Evolutionary conservation across 306 rosid genomes (phyloP).

Genomic region (Ormosia semicastrata): DNA sequence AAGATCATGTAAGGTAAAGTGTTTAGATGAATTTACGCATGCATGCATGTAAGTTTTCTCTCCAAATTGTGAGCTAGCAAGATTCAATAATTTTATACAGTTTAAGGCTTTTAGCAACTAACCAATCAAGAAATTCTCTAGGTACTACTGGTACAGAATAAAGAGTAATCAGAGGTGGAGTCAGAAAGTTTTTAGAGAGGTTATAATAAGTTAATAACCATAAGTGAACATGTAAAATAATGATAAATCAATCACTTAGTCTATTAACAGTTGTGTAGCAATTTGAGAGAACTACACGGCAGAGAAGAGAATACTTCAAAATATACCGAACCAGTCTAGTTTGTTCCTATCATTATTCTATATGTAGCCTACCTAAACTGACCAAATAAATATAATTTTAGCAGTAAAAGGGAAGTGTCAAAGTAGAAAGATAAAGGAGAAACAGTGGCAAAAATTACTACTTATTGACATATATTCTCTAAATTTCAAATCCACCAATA

Average conservation of each 20-base stretch:
- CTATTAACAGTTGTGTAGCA: not conserved
- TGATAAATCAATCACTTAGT: not conserved
- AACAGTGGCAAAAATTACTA: not conserved
- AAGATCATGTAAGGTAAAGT: not conserved
- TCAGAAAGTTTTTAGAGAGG: not conserved
- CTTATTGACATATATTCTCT: slow-evolving; percentile 3
- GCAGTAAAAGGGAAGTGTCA: not conserved
- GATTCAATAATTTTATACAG: not conserved
- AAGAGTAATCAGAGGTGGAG: not conserved
- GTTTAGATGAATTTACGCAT: not conserved
- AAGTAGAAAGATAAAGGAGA: slow-evolving; percentile 3
- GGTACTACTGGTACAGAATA: not conserved
- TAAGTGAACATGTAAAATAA: slow-evolving; percentile 1
- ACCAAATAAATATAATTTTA: not conserved
- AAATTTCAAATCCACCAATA: slow-evolving; percentile 8
- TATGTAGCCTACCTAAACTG: not conserved
- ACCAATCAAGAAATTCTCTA: not conserved
- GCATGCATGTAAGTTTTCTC: not conserved
- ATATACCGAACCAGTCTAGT: not conserved
- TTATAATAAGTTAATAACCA: not conserved
- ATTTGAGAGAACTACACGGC: not conserved
- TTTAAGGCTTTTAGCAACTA: not conserved
- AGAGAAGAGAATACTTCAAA: slow-evolving; percentile 5
- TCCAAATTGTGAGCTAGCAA: not conserved
- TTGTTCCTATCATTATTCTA: not conserved